Percentiles rank a stretch among this genome's conserved stretches.
phyloP scores from a whole-genome alignment of 2,329 filamentous ascomycete genomes.

The Phoma herbarum region DNA sequence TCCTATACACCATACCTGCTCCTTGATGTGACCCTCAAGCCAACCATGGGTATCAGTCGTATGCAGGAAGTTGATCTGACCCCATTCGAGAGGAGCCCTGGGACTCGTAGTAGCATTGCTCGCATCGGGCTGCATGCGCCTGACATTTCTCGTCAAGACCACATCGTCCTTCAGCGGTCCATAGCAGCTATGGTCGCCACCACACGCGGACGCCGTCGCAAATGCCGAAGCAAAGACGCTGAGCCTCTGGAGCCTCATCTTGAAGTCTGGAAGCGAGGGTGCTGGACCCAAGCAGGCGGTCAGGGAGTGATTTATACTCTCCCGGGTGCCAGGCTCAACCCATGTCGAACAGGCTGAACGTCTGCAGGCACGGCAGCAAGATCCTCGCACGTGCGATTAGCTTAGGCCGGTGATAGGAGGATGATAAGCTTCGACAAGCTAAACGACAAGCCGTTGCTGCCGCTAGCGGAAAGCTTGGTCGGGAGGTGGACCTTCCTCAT shows the following conservation, averaged over 20 bases:
- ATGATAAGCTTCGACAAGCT: constrained; percentile 36
- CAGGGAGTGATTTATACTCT: constrained; percentile 7
- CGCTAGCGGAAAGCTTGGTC: constrained; percentile 31
- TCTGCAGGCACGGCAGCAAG: constrained; percentile 6
- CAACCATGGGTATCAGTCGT: constrained; percentile 70
- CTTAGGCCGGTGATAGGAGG: constrained; percentile 22
- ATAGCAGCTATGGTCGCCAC: constrained; percentile 49
- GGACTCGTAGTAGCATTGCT: constrained; percentile 51
- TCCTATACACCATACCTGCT: constrained; percentile 47
- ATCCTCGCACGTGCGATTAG: constrained; percentile 26
- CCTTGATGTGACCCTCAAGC: constrained; percentile 68
- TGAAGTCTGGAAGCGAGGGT: constrained; percentile 8
- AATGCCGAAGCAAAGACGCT: constrained; percentile 19
- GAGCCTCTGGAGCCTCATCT: constrained; percentile 23
- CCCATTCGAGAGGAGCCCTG: constrained; percentile 64
- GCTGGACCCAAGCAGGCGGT: not conserved
- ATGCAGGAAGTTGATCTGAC: constrained; percentile 72
- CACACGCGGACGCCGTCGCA: constrained; percentile 37
- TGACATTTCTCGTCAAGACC: constrained; percentile 53
- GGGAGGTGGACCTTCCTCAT: constrained; percentile 31
- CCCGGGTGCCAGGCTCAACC: not conserved
- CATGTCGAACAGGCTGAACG: constrained; percentile 4
- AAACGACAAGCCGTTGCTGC: constrained; percentile 20
- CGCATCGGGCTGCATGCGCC: constrained; percentile 57
- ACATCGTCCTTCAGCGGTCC: constrained; percentile 52